These are phyloP conservation scores for Plasmodium berghei DNA, from an alignment of 169 alveolate genomes.

Conservation along the genomic window DNA sequence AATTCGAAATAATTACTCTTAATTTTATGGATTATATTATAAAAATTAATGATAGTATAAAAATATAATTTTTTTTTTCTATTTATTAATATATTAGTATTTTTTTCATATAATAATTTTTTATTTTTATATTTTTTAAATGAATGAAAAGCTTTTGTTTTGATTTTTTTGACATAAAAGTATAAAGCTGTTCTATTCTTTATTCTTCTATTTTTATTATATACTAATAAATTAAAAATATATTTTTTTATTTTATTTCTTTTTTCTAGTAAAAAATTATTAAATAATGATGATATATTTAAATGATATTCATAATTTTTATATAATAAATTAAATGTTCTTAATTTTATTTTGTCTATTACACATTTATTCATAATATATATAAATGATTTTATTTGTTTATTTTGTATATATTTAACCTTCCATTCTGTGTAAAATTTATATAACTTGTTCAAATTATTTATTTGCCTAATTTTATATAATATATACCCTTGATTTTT, in stretches of 20 bases:
- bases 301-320: slow-evolving; percentile 14
- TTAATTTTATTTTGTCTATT: slow-evolving; percentile 11
- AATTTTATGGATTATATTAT: slow-evolving; percentile 25
- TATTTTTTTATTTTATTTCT: slow-evolving; percentile 43
- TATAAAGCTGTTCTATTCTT: slow-evolving; percentile 25
- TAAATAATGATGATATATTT: slow-evolving; percentile 10
- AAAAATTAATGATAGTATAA: slow-evolving; percentile 28
- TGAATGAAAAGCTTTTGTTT: slow-evolving; percentile 2
- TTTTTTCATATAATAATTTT: background rate
- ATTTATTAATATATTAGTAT: background rate
- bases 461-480: slow-evolving; percentile 44
- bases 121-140: slow-evolving; percentile 1
- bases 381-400: slow-evolving; percentile 14
- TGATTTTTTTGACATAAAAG: slow-evolving; percentile 4
- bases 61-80: slow-evolving; percentile 17
- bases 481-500: slow-evolving; percentile 9
- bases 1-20: slow-evolving; percentile 16
- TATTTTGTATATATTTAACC: slow-evolving; percentile 9
- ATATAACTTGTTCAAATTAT: slow-evolving; percentile 4
- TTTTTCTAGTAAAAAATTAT: slow-evolving; percentile 45
- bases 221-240: slow-evolving; percentile 12
- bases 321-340: slow-evolving; percentile 3
- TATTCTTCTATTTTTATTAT: slow-evolving; percentile 22
- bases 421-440: slow-evolving; percentile 18
- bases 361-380: slow-evolving; percentile 10